Conservation (phyloP, 352 stramenopile species). For the Pythium monospermum region DNA sequence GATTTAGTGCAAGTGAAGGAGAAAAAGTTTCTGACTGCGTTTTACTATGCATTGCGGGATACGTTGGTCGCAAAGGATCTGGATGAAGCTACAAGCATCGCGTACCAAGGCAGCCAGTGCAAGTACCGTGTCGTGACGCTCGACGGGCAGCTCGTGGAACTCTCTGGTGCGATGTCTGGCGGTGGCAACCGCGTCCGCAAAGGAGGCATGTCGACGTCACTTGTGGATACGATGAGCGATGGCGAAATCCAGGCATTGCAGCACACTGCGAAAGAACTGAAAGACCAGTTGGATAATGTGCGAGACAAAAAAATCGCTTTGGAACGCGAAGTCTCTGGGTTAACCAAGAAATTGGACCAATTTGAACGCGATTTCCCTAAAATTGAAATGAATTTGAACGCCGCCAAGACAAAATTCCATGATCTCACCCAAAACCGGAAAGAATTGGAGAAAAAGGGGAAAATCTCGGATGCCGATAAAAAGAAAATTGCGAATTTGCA, state of each 20-base stretch:
- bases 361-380: slow-evolving; percentile 90
- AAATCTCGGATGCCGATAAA: slow-evolving; percentile 83
- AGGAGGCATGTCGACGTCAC: slow-evolving; percentile 91
- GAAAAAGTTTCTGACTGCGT: slow-evolving; percentile 87
- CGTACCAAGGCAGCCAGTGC: slow-evolving; percentile 90
- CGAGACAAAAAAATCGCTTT: slow-evolving; percentile 60
- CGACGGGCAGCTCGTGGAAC: slow-evolving; percentile 97
- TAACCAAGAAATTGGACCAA: slow-evolving; percentile 86
- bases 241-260: slow-evolving; percentile 64
- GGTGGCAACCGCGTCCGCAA: slow-evolving; percentile 91
- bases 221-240: slow-evolving; percentile 45
- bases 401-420: slow-evolving; percentile 52
- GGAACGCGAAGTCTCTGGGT: slow-evolving; percentile 80
- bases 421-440: slow-evolving; percentile 58
- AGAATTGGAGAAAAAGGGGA: slow-evolving; percentile 82
- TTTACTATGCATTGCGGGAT: slow-evolving; percentile 96
- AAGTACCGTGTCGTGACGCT: slow-evolving; percentile 97
- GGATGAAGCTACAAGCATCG: slow-evolving; percentile 87
- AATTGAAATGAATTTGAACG: slow-evolving; percentile 79
- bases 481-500: slow-evolving; percentile 84
- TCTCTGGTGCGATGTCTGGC: slow-evolving; percentile 98
- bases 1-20: slow-evolving; percentile 88
- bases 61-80: slow-evolving; percentile 97
- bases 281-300: slow-evolving; percentile 47
- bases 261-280: slow-evolving; percentile 40